Evolutionary conservation across 129 eudicot species (phyloP), one percentile per base, ranked within the genome.

Genomic region (Dittrichia graveolens): DNA sequence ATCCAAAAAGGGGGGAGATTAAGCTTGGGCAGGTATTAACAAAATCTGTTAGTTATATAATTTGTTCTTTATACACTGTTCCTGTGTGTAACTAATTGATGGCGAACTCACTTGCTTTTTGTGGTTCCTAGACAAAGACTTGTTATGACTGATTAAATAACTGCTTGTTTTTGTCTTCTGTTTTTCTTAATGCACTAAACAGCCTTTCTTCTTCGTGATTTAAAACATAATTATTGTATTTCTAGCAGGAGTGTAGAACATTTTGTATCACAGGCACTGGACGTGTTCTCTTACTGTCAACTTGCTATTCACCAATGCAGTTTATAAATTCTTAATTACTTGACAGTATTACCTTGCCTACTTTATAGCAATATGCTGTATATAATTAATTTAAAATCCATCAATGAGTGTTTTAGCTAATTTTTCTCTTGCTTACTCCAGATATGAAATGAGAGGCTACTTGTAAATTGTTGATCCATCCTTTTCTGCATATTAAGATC

Each of bases 1-100:
- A 94, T 83, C 96, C 98, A 47, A 87, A 47, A 81, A 84, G 98
- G 82, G 98, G 98, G 69, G 98, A 94, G 72, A 84, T 94, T 16
- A 94, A 94, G 83, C 96, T 94, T 76, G 98, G 95, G 38, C 98
- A 94, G 96, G 98, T 93, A 84, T 70, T 55, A 63, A 60, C 44
- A 39, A 60, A 24, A 7, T 55, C 67, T 67, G 4, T 57, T 52
- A 8, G 66, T 18, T 57, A 34, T 74, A 54, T 50, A 44, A 41
- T 6, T 4, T 64, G 2, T 46, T 70, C 8, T 37, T 41, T 56
- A 41, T 37, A 55, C 19, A 60, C 13, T 12, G 12, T 66, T 35
- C 41, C 35, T 48, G 34, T 62, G 42, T 48, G 37, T 48, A 31
- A 14, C 4, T 58, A 35, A n/a, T 59, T 68, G 34, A 49, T 49